These are phyloP conservation scores for Tuber calosporum DNA, from an alignment of 495 filamentous ascomycete genomes.

Conservation along the genomic window DNA sequence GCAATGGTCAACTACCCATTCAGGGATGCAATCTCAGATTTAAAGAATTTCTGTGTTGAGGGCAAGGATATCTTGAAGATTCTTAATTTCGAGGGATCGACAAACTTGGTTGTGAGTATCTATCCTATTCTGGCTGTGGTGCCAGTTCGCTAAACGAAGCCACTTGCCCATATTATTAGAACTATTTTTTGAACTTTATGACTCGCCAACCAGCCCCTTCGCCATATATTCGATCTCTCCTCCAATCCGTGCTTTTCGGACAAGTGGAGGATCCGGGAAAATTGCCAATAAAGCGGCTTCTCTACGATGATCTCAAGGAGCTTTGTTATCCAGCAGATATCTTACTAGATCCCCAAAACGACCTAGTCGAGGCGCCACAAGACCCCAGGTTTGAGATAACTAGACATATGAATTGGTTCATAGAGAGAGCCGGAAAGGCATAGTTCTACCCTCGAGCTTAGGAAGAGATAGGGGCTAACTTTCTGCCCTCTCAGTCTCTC, in stretches of 20 bases:
- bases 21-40: constrained; percentile 61
- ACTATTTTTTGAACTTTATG: constrained; percentile 62
- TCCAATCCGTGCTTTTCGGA: constrained; percentile 69
- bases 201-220: constrained; percentile 73
- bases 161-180: constrained; percentile 44
- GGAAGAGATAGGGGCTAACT: constrained; percentile 16
- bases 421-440: constrained; percentile 55
- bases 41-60: constrained; percentile 66
- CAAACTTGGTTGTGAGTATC: constrained; percentile 56
- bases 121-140: constrained; percentile 25
- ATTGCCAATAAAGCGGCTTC: constrained; percentile 61
- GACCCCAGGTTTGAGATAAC: constrained; percentile 72
- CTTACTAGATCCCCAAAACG: constrained; percentile 64
- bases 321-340: constrained; percentile 64
- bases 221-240: constrained; percentile 72
- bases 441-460: background rate
- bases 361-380: constrained; percentile 65
- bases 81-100: constrained; percentile 59
- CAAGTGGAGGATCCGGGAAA: constrained; percentile 59
- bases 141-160: background rate
- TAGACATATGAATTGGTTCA: constrained; percentile 70
- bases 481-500: constrained; percentile 53
- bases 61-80: constrained; percentile 61
- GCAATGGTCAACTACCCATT: constrained; percentile 73
- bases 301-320: constrained; percentile 72